Base-by-base conservation (phyloP, 495 filamentous ascomycete species). In the Trichoderma orchidacearum region DNA sequence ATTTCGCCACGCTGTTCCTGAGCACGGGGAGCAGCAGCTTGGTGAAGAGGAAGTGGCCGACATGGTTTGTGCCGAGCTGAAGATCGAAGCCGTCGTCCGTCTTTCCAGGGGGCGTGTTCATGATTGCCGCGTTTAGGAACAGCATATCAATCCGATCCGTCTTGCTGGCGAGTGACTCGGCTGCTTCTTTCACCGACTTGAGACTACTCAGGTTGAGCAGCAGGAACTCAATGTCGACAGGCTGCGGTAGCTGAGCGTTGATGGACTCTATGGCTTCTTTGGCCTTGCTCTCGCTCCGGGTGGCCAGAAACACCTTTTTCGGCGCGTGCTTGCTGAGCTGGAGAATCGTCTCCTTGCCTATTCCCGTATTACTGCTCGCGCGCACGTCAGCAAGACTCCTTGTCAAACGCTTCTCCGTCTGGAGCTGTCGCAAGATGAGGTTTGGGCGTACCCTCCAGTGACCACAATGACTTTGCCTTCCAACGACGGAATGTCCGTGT, bases 51-150 rank as follows among this genome's bases (percentile, higher is more conserved):
- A 80, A 81, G 60, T 87, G 85, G 5, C 79, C 82, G 56, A 89
- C 65, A 63, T 90, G 79, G 62, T 90, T 90, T 4, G 80, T 82
- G n/a, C 80, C 83, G 57, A 89, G 81, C 56, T 86, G 82, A 30
- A 82, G 72, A 62, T 90, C 85, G 63, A 81, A 84, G n/a, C 85
- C 83, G 21, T 88, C 81, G 12, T 72, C 63, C 6, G 84, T 88
- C 5, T 69, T 62, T 0, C 66, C 66, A 0, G 68, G 67, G 2
- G 80, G 73, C 9, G 73, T 57, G 5, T 71, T 77, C 82, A 87
- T 85, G 56, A 87, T 77, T 23, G 86, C 85, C 4, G 86, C 85
- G 62, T 89, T 89, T 66, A 57, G 59, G 58, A 75, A 63, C 13
- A 70, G 57, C 27, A 75, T 62, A 60, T 78, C 75, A 30, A 79